phyloP scores from a whole-genome alignment of 441 rosid species.

The Raphanus hybrid region DNA sequence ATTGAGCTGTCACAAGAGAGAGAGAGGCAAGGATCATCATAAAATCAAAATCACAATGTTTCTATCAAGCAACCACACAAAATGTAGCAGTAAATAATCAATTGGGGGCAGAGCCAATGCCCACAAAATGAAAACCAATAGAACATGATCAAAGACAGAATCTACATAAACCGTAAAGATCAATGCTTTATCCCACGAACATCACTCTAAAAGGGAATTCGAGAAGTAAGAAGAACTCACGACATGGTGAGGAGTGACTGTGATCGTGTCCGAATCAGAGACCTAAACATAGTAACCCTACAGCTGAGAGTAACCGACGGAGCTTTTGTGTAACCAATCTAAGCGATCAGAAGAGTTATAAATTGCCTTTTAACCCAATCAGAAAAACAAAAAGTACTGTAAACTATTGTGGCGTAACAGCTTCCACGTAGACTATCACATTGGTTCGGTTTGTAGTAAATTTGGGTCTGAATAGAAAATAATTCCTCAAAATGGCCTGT shows the following conservation, averaged over 20 bases:
- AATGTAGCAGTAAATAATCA: constrained; percentile 2
- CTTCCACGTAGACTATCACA: not conserved
- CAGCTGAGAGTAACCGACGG: constrained; percentile 8
- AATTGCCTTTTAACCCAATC: not conserved
- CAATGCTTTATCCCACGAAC: too few species aligned
- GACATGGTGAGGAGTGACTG: constrained; percentile 34
- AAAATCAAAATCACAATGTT: not conserved
- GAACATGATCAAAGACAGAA: not conserved
- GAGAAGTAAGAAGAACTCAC: not conserved
- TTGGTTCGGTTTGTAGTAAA: not conserved
- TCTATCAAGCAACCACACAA: constrained; percentile 3
- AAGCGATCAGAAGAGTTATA: not conserved
- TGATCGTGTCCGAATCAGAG: constrained; percentile 40
- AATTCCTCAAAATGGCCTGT: not conserved
- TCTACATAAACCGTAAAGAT: too few species aligned
- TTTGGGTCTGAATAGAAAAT: not conserved
- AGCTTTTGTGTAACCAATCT: not conserved
- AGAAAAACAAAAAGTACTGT: not conserved
- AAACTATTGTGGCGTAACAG: not conserved
- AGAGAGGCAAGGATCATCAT: not conserved
- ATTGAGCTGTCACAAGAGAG: constrained; percentile 34
- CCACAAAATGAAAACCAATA: not conserved
- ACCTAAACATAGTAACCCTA: constrained; percentile 36
- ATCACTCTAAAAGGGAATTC: too few species aligned
- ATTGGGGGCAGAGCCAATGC: not conserved